phyloP scores from a whole-genome alignment of 495 filamentous ascomycete genomes.

The Halenospora varia region DNA sequence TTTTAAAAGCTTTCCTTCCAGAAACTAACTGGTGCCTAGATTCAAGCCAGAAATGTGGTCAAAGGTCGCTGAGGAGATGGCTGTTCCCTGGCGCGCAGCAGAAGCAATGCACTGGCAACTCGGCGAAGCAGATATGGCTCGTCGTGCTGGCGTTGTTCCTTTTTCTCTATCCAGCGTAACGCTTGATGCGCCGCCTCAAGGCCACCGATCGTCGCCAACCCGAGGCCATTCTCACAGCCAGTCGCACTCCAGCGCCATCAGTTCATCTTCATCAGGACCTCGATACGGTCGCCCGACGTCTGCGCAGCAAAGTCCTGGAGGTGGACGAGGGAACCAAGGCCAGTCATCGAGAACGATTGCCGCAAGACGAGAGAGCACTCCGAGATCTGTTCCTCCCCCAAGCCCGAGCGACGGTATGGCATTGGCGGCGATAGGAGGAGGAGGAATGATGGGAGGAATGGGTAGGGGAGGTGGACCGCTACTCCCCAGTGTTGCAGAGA shows the following conservation, averaged over 20 bases:
- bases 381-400: conserved; percentile 30
- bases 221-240: conserved; percentile 41
- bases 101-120: conserved; percentile 99
- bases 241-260: conserved; percentile 33
- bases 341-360: conserved; percentile 43
- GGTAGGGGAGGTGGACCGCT: conserved; percentile 32
- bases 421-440: conserved; percentile 31
- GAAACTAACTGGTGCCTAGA: conserved; percentile 41
- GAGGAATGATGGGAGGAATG: conserved; percentile 18
- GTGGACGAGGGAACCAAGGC: conserved; percentile 37
- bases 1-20: not conserved
- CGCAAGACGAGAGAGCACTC: conserved; percentile 38
- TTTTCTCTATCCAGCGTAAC: conserved; percentile 65
- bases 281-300: conserved; percentile 16
- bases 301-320: conserved; percentile 6
- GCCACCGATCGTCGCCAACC: conserved; percentile 30
- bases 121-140: conserved; percentile 88
- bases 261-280: conserved; percentile 24
- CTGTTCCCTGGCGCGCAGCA: conserved; percentile 91
- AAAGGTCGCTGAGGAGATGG: conserved; percentile 88
- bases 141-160: conserved; percentile 77
- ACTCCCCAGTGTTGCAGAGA: conserved; percentile 49
- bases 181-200: conserved; percentile 42
- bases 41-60: conserved; percentile 98
- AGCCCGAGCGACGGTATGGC: conserved; percentile 29